Conservation (phyloP, 176 grass and related monocot species). For the Chloris gayana region DNA sequence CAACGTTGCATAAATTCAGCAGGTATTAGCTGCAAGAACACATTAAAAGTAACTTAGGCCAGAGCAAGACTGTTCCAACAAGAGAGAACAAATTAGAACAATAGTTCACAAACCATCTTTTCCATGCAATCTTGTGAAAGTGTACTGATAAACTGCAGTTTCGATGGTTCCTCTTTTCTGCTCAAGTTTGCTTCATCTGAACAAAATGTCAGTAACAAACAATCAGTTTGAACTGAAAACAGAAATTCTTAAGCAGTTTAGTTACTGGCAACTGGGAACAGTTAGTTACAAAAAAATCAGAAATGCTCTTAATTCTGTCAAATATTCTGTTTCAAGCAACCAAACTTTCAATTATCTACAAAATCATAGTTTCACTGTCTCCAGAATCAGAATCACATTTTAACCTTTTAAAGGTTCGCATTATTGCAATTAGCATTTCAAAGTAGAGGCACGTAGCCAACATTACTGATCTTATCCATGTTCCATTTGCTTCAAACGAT, state of each 20-base stretch:
- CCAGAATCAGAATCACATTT: too few relatives aligned
- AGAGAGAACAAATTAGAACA: background rate
- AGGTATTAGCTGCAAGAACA: slow-evolving; percentile 28
- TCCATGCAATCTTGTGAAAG: background rate
- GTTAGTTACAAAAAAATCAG: too few relatives aligned
- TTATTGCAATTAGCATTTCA: too few relatives aligned
- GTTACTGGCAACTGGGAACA: too few relatives aligned
- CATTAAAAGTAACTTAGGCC: background rate
- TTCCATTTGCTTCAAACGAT: too few relatives aligned
- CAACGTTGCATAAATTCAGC: background rate
- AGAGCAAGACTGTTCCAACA: background rate
- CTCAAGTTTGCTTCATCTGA: background rate
- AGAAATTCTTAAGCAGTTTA: background rate
- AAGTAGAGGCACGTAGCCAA: too few relatives aligned
- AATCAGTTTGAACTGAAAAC: background rate
- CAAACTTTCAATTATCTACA: too few relatives aligned
- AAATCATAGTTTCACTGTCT: too few relatives aligned
- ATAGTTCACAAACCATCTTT: slow-evolving; percentile 25
- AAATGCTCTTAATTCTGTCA: too few relatives aligned
- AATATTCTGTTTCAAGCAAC: too few relatives aligned
- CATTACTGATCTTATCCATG: too few relatives aligned
- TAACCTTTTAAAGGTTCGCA: too few relatives aligned
- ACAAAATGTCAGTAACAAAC: background rate
- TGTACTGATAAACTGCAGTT: slow-evolving; percentile 33
- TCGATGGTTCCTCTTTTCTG: background rate